Conservation (phyloP, 495 filamentous ascomycete genomes). For the Hypoxylon fuscum region DNA sequence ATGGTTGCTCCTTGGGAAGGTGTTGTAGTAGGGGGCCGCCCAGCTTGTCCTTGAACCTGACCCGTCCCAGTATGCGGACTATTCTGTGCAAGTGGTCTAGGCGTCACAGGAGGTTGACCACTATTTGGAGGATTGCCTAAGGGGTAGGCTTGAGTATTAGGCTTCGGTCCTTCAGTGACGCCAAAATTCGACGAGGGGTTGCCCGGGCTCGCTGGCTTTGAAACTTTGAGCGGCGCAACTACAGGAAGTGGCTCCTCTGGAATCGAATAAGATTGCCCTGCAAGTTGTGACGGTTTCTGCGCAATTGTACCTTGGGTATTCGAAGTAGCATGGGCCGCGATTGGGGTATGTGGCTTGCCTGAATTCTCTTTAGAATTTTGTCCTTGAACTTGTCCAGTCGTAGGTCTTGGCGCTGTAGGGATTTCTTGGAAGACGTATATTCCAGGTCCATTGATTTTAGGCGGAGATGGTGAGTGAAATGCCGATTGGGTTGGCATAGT, state of each 20-base stretch:
- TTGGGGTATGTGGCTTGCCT: slow-evolving; percentile 1
- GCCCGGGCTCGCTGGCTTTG: slow-evolving; percentile 27
- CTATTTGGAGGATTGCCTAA: neutral
- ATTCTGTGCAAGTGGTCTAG: slow-evolving; percentile 1
- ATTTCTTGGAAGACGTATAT: slow-evolving; percentile 32
- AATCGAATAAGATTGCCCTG: slow-evolving; percentile 8
- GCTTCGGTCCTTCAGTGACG: neutral
- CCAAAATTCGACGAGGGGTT: neutral
- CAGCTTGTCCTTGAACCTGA: slow-evolving; percentile 4
- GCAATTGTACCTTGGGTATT: neutral
- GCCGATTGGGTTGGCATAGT: slow-evolving; percentile 22
- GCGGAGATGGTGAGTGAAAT: slow-evolving; percentile 14
- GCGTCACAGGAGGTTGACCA: neutral
- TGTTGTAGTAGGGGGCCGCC: neutral
- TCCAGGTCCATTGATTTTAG: slow-evolving; percentile 30
- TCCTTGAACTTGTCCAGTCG: slow-evolving; percentile 4
- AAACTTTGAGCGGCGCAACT: slow-evolving; percentile 24
- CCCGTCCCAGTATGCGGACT: neutral
- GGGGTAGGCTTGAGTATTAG: slow-evolving; percentile 7
- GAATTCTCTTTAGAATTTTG: neutral
- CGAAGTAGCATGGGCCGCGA: neutral
- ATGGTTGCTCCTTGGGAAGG: neutral
- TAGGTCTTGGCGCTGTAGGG: slow-evolving; percentile 4
- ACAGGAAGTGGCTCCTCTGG: slow-evolving; percentile 15
- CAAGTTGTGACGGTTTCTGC: slow-evolving; percentile 5